Conservation (phyloP, 2,329 filamentous ascomycete species). For the Graphilbum fragrans region DNA sequence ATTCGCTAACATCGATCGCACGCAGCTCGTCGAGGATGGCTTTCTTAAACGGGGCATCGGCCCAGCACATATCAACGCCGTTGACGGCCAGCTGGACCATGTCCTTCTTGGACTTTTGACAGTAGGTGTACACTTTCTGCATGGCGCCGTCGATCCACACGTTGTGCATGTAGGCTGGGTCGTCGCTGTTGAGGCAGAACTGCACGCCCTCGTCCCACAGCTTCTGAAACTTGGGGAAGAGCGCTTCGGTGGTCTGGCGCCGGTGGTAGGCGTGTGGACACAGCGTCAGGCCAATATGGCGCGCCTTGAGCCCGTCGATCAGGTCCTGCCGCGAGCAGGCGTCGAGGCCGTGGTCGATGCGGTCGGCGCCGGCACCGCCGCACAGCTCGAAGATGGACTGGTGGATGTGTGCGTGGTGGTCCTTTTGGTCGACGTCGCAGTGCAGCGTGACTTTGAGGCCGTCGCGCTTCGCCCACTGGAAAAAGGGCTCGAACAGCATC, state of each 20-base stretch:
- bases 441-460: constrained; percentile 34
- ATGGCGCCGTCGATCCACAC: constrained; percentile 64
- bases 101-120: constrained; percentile 46
- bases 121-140: constrained; percentile 48
- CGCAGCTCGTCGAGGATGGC: constrained; percentile 37
- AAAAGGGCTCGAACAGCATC: constrained; percentile 28
- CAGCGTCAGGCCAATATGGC: constrained; percentile 51
- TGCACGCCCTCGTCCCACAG: constrained; percentile 51
- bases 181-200: constrained; percentile 63
- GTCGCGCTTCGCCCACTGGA: constrained; percentile 21
- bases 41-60: constrained; percentile 46
- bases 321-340: constrained; percentile 47
- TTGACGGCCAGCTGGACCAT: constrained; percentile 52
- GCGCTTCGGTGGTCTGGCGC: constrained; percentile 37
- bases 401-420: constrained; percentile 16
- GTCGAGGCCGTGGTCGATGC: constrained; percentile 65
- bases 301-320: constrained; percentile 40
- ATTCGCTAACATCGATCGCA: constrained; percentile 16
- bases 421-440: constrained; percentile 37
- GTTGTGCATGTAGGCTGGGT: constrained; percentile 65
- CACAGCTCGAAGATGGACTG: constrained; percentile 51
- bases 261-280: constrained; percentile 64
- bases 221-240: constrained; percentile 43
- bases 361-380: constrained; percentile 43
- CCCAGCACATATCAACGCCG: constrained; percentile 60